Evolutionary conservation across 352 stramenopile genomes (phyloP).

Genomic region (Phytophthora hibernalis): DNA sequence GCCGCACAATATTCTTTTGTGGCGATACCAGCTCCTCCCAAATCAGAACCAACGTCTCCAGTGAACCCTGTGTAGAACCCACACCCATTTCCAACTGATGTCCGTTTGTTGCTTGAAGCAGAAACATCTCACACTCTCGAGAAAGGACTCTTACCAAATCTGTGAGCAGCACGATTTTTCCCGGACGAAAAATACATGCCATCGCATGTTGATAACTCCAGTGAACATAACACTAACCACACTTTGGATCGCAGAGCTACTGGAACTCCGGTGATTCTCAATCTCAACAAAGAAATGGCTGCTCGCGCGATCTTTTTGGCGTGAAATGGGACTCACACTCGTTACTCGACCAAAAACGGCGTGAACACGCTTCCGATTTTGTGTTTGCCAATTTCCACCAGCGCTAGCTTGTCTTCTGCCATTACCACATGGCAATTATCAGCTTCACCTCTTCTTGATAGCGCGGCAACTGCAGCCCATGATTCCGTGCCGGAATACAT

Average conservation of each 20-base stretch:
- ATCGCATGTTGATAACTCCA: conserved; percentile 40
- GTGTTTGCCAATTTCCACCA: conserved; percentile 5
- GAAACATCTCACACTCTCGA: conserved; percentile 62
- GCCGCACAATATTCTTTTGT: neutral
- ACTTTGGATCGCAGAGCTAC: conserved; percentile 24
- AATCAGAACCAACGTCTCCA: conserved; percentile 36
- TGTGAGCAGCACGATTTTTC: conserved; percentile 54
- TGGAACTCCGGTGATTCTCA: conserved; percentile 27
- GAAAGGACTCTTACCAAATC: conserved; percentile 75
- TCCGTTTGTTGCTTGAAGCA: conserved; percentile 55
- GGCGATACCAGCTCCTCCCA: conserved; percentile 20
- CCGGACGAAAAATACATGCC: conserved; percentile 59
- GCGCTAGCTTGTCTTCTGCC: neutral
- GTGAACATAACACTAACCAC: conserved; percentile 64
- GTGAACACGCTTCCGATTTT: conserved; percentile 49
- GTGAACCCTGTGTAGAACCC: neutral
- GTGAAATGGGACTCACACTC: conserved; percentile 64
- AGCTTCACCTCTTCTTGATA: neutral
- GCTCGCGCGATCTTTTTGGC: conserved; percentile 40
- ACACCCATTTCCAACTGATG: neutral
- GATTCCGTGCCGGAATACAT: conserved; percentile 45
- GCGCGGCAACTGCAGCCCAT: conserved; percentile 29
- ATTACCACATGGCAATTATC: neutral
- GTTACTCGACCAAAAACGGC: conserved; percentile 56
- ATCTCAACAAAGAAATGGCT: conserved; percentile 79